Conservation (phyloP, 1,284 basidiomycete genomes). For the Mycosarcoma maydis region DNA sequence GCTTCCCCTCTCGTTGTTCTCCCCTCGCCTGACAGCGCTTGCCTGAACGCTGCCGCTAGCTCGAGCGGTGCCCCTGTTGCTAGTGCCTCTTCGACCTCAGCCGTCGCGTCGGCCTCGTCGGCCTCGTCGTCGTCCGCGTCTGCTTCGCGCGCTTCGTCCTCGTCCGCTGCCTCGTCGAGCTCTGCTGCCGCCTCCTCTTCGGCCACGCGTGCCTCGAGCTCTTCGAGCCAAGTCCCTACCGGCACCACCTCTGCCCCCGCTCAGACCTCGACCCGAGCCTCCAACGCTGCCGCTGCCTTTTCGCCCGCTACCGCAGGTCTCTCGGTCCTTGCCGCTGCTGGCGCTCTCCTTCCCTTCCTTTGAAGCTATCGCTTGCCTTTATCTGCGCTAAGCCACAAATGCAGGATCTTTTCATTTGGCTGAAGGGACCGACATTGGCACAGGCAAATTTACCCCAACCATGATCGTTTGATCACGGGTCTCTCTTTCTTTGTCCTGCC, state of each 20-base stretch:
- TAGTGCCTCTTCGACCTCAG: constrained; percentile 4
- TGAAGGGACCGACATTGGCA: neutral
- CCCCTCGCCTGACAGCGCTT: constrained; percentile 34
- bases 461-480: neutral
- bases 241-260: constrained; percentile 11
- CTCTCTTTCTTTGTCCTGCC: neutral
- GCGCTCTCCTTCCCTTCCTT: constrained; percentile 47
- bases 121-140: too few relatives aligned
- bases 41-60: constrained; percentile 27
- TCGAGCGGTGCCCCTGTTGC: constrained; percentile 12
- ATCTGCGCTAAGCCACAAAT: too few relatives aligned
- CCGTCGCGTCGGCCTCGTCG: constrained; percentile 13
- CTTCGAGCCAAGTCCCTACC: neutral
- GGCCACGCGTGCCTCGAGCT: constrained; percentile 12
- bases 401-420: too few relatives aligned
- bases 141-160: constrained; percentile 11
- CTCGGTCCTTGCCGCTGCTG: constrained; percentile 33
- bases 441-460: constrained; percentile 9
- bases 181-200: constrained; percentile 20
- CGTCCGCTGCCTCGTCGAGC: constrained; percentile 11
- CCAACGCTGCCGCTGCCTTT: constrained; percentile 38
- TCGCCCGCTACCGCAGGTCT: constrained; percentile 48
- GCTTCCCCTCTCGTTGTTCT: constrained; percentile 36
- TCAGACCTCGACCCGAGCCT: constrained; percentile 6
- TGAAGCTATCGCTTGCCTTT: too few relatives aligned